phyloP scores from a whole-genome alignment of 306 rosid genomes.

The Lablab purpureus region DNA sequence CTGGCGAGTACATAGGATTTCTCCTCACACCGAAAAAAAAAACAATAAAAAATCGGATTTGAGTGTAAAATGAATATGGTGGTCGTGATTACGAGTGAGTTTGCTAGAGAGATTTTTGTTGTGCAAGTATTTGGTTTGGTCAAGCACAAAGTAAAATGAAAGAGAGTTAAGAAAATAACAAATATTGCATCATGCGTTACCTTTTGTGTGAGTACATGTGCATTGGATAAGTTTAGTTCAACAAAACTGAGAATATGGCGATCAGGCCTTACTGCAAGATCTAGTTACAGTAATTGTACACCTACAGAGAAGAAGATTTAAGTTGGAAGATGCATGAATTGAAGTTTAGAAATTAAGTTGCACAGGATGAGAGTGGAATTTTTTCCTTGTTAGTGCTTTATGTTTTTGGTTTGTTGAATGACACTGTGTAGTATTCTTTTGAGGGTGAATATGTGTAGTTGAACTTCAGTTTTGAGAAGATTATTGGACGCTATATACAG shows the following conservation, averaged over 20 bases:
- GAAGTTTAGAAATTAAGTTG: constrained; percentile 7
- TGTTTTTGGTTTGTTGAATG: constrained; percentile 27
- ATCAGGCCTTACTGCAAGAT: constrained; percentile 13
- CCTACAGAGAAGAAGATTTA: constrained; percentile 19
- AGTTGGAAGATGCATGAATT: constrained; percentile 1
- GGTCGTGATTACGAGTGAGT: constrained; percentile 23
- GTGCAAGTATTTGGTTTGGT: constrained; percentile 24
- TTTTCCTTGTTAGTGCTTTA: constrained; percentile 8
- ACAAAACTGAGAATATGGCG: constrained; percentile 6
- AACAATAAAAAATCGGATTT: neutral
- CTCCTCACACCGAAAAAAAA: neutral
- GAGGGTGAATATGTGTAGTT: neutral
- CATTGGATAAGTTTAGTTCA: neutral
- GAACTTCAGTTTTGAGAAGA: neutral
- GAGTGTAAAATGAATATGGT: neutral
- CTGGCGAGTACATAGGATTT: constrained; percentile 30
- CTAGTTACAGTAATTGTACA: neutral
- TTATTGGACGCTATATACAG: neutral
- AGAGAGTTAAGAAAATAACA: constrained; percentile 22
- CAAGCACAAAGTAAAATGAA: constrained; percentile 2
- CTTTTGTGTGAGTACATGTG: neutral
- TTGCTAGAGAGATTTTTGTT: constrained; percentile 1
- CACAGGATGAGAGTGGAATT: constrained; percentile 14
- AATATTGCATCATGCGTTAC: neutral
- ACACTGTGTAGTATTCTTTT: no score